These are phyloP conservation scores for Articulospora tetracladia DNA, from an alignment of 495 filamentous ascomycete species.

Conservation along the genomic window DNA sequence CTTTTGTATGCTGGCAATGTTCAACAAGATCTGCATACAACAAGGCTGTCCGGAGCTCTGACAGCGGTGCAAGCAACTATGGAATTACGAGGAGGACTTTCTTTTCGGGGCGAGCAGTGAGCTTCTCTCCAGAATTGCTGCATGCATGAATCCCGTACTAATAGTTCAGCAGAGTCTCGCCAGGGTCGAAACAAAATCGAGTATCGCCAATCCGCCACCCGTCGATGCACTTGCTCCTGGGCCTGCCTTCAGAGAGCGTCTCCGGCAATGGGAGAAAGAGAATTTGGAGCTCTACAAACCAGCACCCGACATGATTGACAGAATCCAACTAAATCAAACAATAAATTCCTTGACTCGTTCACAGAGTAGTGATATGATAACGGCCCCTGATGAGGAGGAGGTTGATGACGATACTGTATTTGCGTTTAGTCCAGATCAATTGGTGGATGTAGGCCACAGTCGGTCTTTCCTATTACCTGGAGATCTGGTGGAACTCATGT, in stretches of 20 bases:
- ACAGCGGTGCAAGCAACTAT: not conserved
- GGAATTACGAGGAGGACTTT: not conserved
- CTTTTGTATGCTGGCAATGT: conserved; percentile 23
- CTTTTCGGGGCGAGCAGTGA: conserved; percentile 2
- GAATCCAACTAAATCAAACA: conserved; percentile 28
- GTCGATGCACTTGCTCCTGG: not conserved
- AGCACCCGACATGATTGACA: conserved; percentile 28
- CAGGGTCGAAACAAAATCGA: not conserved
- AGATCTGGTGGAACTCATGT: conserved; percentile 68
- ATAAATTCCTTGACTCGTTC: conserved; percentile 28
- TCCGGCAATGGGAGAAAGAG: conserved; percentile 47
- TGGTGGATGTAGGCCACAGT: conserved; percentile 31
- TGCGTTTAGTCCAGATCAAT: conserved; percentile 33
- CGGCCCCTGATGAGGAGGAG: conserved; percentile 28
- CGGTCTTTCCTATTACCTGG: conserved; percentile 54
- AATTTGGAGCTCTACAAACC: conserved; percentile 18
- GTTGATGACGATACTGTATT: conserved; percentile 28
- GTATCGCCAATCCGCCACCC: not conserved
- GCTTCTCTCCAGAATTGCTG: not conserved
- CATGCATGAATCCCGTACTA: not conserved
- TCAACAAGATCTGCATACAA: conserved; percentile 1
- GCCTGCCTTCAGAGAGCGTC: conserved; percentile 43
- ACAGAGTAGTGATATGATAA: not conserved
- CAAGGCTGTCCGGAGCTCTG: not conserved
- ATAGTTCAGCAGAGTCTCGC: not conserved